Evolutionary conservation across 2,329 filamentous ascomycete genomes (phyloP), one percentile per base, ranked within the genome.

Genomic region (Colletotrichum trifolii): DNA sequence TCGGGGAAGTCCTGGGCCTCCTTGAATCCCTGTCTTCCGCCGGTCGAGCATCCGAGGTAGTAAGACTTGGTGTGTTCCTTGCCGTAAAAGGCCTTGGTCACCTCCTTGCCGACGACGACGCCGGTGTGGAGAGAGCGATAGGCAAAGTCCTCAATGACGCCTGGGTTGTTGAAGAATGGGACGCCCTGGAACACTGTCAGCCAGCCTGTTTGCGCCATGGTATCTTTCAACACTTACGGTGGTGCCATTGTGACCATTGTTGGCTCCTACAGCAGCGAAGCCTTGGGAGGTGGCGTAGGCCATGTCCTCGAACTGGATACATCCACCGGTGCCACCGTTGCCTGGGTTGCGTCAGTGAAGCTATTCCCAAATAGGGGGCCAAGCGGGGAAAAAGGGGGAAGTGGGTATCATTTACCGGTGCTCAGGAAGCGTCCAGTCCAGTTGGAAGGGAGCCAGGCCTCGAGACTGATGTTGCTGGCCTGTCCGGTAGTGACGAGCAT

Each of bases 11-110:
- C 69, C 66, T 85, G 79, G 6, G 81, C 77, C 45, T 80, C 77
- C 60, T 81, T 82, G 13, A 84, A 71, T 13, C 83, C 83, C 72
- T 86, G 82, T 4, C 83, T 73, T 4, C 84, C 83, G 15, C 83
- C 84, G 0, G 82, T 84, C 1, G 81, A 84, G 70, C 83, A 86
- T 35, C 83, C 83, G 12, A 77, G 73, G 67, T 79, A 84, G 71
- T 84, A 84, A 8, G 76, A 80, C 69, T 80, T 82, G 3, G 74
- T 49, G 54, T 58, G 64, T 36, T 60, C 54, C 53, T 54, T 52
- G 33, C 54, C 55, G 40, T 88, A 89, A 71, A 85, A 87, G 0
- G 74, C 71, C n/a, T 80, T 70, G 2, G 79, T 77, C 17, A 87
- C 73, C 13, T 78, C 62, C 70, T 86, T 88, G 9, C 81, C 83